Evolutionary conservation across 352 stramenopile species (phyloP).

Genomic region (Globisporangium nagaii): DNA sequence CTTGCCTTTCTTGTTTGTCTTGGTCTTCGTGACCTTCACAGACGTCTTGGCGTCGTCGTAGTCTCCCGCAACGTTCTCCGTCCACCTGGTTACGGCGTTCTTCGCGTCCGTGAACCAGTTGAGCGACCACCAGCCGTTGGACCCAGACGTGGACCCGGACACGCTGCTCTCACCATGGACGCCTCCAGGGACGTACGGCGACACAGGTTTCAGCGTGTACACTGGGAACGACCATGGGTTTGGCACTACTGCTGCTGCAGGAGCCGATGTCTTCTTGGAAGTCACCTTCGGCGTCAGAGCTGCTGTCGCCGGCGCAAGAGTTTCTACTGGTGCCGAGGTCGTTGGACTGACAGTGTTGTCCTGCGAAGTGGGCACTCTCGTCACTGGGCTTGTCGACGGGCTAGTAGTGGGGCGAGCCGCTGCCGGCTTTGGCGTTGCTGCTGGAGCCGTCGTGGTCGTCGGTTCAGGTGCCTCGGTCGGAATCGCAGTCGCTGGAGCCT

Average conservation of each 20-base stretch:
- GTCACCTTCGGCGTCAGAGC: background rate
- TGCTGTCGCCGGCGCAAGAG: background rate
- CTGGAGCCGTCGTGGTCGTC: background rate
- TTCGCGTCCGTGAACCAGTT: constrained; percentile 1
- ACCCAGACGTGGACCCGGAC: constrained; percentile 7
- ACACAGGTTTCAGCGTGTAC: too few relatives aligned
- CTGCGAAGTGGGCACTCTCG: background rate
- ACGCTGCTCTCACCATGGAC: constrained; percentile 20
- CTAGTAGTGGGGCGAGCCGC: background rate
- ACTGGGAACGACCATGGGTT: too few relatives aligned
- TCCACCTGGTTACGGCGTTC: constrained; percentile 1
- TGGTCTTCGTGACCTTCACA: background rate
- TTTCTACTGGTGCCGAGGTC: background rate
- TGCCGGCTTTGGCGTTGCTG: background rate
- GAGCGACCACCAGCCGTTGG: constrained; percentile 19
- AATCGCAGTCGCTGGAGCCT: background rate
- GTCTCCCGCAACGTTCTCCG: constrained; percentile 1
- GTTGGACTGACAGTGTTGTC: background rate
- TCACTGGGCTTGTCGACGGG: background rate
- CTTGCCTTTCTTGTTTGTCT: background rate
- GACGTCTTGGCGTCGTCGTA: constrained; percentile 2
- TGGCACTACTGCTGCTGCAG: background rate
- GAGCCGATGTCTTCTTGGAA: background rate
- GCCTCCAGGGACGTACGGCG: constrained; percentile 20
- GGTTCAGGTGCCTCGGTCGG: background rate